Percentiles rank a stretch among this genome's conserved stretches.
phyloP scores from a whole-genome alignment of 2,329 filamentous ascomycete genomes.

The Pyricularia sp. region DNA sequence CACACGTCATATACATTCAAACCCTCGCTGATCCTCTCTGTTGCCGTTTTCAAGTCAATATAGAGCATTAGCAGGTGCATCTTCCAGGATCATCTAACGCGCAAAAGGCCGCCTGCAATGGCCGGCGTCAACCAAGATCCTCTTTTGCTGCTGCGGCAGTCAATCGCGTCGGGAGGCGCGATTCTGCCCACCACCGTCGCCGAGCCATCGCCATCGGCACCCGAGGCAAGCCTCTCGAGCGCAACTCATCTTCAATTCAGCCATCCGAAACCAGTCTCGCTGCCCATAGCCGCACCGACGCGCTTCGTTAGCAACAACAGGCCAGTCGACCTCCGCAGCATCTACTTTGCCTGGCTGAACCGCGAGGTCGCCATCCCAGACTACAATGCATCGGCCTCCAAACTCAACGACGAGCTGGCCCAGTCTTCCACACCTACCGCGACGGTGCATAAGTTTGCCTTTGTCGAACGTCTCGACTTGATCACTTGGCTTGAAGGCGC shows the following conservation, averaged over 20 bases:
- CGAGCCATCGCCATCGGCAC: constrained; percentile 35
- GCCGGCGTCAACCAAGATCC: constrained; percentile 55
- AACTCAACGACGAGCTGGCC: constrained; percentile 65
- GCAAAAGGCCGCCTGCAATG: constrained; percentile 26
- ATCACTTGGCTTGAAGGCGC: constrained; percentile 89
- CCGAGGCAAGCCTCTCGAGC: constrained; percentile 53
- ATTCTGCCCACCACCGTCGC: constrained; percentile 63
- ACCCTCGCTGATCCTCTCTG: not conserved
- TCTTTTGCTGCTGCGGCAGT: constrained; percentile 69
- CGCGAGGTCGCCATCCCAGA: constrained; percentile 81
- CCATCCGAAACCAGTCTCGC: constrained; percentile 42
- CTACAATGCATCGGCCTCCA: constrained; percentile 74
- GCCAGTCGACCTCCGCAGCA: constrained; percentile 76
- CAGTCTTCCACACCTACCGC: constrained; percentile 29
- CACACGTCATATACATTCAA: not conserved
- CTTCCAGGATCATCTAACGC: not conserved
- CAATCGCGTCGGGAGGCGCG: constrained; percentile 57
- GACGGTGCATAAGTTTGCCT: constrained; percentile 75
- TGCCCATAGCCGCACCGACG: constrained; percentile 61
- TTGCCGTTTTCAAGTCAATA: not conserved
- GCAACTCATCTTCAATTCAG: constrained; percentile 72
- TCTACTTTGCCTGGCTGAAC: constrained; percentile 94
- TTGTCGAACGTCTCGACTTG: constrained; percentile 81
- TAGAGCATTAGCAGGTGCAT: not conserved
- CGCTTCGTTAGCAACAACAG: constrained; percentile 70